A percentile compares a stretch with the other conserved stretches of the same genome.
phyloP scores from a whole-genome alignment of 768 basidiomycete genomes.

The Lactarius tabidus region DNA sequence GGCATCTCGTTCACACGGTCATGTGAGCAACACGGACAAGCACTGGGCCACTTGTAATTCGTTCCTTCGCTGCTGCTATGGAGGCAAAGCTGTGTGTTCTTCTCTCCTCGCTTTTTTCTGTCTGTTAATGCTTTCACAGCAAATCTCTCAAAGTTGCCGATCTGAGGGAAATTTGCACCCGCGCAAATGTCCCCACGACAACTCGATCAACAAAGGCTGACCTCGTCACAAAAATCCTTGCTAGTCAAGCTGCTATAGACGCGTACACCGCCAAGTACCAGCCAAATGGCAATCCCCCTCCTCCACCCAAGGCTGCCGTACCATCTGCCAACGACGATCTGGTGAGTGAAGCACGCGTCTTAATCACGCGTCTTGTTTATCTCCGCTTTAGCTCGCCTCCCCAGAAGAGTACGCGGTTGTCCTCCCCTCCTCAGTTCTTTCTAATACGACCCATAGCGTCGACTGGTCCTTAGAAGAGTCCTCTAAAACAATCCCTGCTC shows the following conservation, averaged over 20 bases:
- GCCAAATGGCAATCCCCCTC: conserved; percentile 12
- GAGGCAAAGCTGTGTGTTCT: conserved; percentile 39
- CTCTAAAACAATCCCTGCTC: background rate
- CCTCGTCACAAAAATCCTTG: conserved; percentile 59
- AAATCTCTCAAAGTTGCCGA: conserved; percentile 71
- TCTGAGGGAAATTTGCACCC: conserved; percentile 57
- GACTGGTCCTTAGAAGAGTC: conserved; percentile 11
- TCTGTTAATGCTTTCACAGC: conserved; percentile 29
- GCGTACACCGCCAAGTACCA: conserved; percentile 40
- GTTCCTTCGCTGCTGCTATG: conserved; percentile 29
- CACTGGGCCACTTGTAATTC: background rate
- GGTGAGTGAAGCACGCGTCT: conserved; percentile 24
- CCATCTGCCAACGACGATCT: conserved; percentile 29
- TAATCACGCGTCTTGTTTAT: conserved; percentile 15
- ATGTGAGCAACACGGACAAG: background rate
- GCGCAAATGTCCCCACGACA: conserved; percentile 45
- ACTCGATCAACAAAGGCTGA: conserved; percentile 63
- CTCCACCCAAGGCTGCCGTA: conserved; percentile 15
- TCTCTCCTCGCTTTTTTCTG: background rate
- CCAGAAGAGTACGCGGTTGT: conserved; percentile 31
- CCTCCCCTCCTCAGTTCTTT: conserved; percentile 3
- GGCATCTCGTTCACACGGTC: background rate
- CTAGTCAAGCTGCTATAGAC: conserved; percentile 46
- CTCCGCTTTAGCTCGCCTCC: conserved; percentile 31
- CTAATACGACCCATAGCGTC: conserved; percentile 1